Percentiles rank a stretch among this genome's conserved stretches.
phyloP scores from a whole-genome alignment of 2,329 filamentous ascomycete genomes.

The Mycosphaerelloides madeirae region DNA sequence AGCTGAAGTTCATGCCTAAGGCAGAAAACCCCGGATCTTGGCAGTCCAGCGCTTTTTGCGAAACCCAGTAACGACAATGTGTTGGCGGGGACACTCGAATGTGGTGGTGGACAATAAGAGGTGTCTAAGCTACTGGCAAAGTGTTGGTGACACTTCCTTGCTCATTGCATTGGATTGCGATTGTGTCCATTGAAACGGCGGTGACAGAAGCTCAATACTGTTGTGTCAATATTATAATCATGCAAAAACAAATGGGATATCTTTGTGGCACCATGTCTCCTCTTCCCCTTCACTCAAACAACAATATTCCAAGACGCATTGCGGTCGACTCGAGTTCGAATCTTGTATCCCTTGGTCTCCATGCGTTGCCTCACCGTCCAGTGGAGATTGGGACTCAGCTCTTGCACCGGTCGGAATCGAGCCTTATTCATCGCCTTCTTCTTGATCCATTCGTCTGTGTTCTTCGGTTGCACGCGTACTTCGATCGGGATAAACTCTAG shows the following conservation, averaged over 20 bases:
- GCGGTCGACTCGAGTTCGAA: slow-evolving; percentile 29
- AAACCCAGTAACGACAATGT: too few relatives aligned
- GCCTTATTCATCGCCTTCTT: slow-evolving; percentile 37
- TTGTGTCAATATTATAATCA: too few relatives aligned
- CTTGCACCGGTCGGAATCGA: slow-evolving; percentile 34
- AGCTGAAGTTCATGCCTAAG: too few relatives aligned
- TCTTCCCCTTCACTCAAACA: slow-evolving; percentile 15
- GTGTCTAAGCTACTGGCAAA: too few relatives aligned
- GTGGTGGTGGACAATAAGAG: too few relatives aligned
- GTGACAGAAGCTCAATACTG: too few relatives aligned
- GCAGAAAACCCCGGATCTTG: too few relatives aligned
- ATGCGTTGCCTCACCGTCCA: slow-evolving; percentile 42
- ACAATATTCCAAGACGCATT: slow-evolving; percentile 34
- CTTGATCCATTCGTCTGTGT: slow-evolving; percentile 36
- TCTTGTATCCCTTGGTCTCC: slow-evolving; percentile 33
- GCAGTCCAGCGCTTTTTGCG: too few relatives aligned
- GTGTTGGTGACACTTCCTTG: too few relatives aligned
- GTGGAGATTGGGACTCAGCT: slow-evolving; percentile 39
- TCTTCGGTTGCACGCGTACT: slow-evolving; percentile 32
- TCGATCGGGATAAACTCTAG: slow-evolving; percentile 43
- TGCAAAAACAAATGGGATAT: background rate
- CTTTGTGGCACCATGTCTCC: background rate
- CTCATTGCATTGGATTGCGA: too few relatives aligned
- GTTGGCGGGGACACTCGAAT: too few relatives aligned
- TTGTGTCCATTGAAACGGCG: too few relatives aligned